phyloP scores from a whole-genome alignment of 2,329 filamentous ascomycete genomes.

The Paraphaeosphaeria sporulosa region DNA sequence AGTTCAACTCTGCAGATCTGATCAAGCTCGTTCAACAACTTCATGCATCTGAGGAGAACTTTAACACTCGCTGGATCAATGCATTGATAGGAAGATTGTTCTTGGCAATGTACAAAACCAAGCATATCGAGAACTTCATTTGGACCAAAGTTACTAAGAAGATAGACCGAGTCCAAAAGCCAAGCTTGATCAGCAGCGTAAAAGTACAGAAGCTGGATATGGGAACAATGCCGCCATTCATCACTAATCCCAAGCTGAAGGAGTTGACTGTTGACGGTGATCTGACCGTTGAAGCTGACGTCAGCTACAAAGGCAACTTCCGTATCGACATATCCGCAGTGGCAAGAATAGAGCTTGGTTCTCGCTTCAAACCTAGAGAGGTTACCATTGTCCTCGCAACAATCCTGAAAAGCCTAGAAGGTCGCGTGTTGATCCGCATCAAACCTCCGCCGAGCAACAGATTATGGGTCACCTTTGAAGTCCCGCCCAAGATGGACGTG shows the following conservation, averaged over 20 bases:
- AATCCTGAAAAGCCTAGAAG: conserved; percentile 83
- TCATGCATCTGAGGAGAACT: conserved; percentile 88
- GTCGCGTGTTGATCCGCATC: conserved; percentile 83
- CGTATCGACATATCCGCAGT: conserved; percentile 91
- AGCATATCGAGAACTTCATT: conserved; percentile 79
- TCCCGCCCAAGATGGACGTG: conserved; percentile 93
- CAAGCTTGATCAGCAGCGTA: conserved; percentile 86
- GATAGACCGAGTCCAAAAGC: conserved; percentile 91
- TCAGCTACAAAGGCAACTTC: conserved; percentile 89
- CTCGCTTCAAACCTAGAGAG: conserved; percentile 87
- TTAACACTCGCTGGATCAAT: conserved; percentile 93
- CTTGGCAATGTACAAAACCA: conserved; percentile 84
- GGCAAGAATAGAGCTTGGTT: conserved; percentile 86
- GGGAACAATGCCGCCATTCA: conserved; percentile 83
- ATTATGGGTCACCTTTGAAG: conserved; percentile 93
- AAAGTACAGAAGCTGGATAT: conserved; percentile 84
- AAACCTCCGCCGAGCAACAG: conserved; percentile 96
- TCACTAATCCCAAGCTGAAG: conserved; percentile 86
- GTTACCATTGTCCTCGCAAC: conserved; percentile 89
- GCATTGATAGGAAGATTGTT: conserved; percentile 89
- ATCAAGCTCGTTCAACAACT: conserved; percentile 88
- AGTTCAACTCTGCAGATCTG: conserved; percentile 85
- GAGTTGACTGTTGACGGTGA: conserved; percentile 93
- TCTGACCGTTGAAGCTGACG: conserved; percentile 83
- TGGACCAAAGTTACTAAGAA: conserved; percentile 92